Evolutionary conservation across 2,329 filamentous ascomycete genomes (phyloP).

Genomic region (Lachnellula suecica): DNA sequence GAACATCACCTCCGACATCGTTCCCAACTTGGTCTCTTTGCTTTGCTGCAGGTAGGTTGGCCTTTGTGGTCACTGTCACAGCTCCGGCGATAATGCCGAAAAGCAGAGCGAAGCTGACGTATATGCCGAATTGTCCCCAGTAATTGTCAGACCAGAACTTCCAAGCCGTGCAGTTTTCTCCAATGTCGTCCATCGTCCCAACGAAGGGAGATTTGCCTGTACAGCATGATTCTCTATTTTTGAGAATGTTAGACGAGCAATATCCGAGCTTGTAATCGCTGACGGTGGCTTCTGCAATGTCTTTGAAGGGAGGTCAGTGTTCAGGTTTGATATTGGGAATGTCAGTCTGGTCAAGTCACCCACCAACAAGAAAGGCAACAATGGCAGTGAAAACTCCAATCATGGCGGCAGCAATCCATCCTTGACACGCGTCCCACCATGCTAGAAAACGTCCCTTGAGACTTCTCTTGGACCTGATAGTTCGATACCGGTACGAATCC

Average conservation of each 20-base stretch:
- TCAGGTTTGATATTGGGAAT: not conserved
- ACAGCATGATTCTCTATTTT: slow-evolving; percentile 51
- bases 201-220: slow-evolving; percentile 21
- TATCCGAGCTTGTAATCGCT: slow-evolving; percentile 59
- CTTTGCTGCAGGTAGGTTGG: slow-evolving; percentile 44
- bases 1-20: slow-evolving; percentile 2
- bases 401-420: slow-evolving; percentile 54
- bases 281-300: slow-evolving; percentile 52
- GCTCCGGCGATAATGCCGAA: slow-evolving; percentile 49
- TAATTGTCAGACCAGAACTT: slow-evolving; percentile 33
- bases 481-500: slow-evolving; percentile 52
- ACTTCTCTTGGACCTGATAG: slow-evolving; percentile 42
- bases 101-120: slow-evolving; percentile 46
- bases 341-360: not conserved
- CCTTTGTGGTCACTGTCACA: slow-evolving; percentile 49
- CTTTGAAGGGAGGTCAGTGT: slow-evolving; percentile 22
- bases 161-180: slow-evolving; percentile 29
- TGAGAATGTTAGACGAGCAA: slow-evolving; percentile 44
- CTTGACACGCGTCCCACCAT: slow-evolving; percentile 49
- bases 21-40: slow-evolving; percentile 17
- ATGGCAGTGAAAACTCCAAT: slow-evolving; percentile 55
- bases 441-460: slow-evolving; percentile 40
- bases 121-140: slow-evolving; percentile 43
- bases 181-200: slow-evolving; percentile 12
- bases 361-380: slow-evolving; percentile 50